Evolutionary conservation across 345 rosid genomes (phyloP).

Genomic region (Cochlearia excelsa): DNA sequence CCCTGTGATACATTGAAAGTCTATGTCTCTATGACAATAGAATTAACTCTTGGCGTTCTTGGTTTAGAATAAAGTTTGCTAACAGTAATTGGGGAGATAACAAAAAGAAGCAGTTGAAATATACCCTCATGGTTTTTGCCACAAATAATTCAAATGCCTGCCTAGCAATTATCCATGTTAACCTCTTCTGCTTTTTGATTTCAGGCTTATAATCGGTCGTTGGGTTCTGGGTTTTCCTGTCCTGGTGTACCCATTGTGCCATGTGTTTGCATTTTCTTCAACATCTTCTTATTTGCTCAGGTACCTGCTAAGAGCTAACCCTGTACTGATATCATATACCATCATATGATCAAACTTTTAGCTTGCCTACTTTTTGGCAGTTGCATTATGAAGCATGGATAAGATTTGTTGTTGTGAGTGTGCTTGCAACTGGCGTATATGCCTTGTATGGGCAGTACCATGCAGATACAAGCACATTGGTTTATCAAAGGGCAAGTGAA

Average conservation of each 20-base stretch:
- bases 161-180: slow-evolving; percentile 6
- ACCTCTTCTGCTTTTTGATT: slow-evolving; percentile 13
- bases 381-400: slow-evolving; percentile 92
- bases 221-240: slow-evolving; percentile 78
- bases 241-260: slow-evolving; percentile 90
- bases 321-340: slow-evolving; percentile 1
- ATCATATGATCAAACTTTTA: slow-evolving; percentile 22
- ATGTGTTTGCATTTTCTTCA: slow-evolving; percentile 75
- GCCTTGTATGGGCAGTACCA: slow-evolving; percentile 85
- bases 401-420: slow-evolving; percentile 68
- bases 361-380: slow-evolving; percentile 41
- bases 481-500: slow-evolving; percentile 55
- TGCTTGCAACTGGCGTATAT: slow-evolving; percentile 55
- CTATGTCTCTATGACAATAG: not conserved
- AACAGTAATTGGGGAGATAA: no score
- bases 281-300: slow-evolving; percentile 95
- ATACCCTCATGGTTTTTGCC: not conserved
- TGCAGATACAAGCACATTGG: slow-evolving; percentile 55
- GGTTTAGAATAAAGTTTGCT: no score
- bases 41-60: no score
- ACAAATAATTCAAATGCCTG: not conserved
- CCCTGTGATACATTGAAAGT: slow-evolving; percentile 16
- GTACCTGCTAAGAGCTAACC: slow-evolving; percentile 34
- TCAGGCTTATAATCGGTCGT: slow-evolving; percentile 59
- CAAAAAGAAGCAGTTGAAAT: not conserved